Evolutionary conservation across 352 stramenopile species (phyloP).

Genomic region (Phytophthora fragariaefolia): DNA sequence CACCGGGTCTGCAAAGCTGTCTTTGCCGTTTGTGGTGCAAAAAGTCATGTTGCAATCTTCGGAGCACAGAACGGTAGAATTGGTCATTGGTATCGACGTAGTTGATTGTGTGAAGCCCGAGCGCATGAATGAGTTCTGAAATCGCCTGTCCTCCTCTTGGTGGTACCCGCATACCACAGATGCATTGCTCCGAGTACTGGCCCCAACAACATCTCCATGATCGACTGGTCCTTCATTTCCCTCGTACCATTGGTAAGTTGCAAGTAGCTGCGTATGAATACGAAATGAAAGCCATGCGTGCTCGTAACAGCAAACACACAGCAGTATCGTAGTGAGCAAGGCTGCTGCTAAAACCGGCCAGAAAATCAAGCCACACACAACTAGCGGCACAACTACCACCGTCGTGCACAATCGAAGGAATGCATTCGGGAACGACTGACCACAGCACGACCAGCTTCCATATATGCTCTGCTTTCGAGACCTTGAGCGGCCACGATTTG

Average conservation of each 20-base stretch:
- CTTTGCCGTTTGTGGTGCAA: conserved; percentile 38
- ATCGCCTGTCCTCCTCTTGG: conserved; percentile 33
- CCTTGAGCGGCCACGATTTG: conserved; percentile 22
- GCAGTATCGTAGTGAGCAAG: conserved; percentile 28
- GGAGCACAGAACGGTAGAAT: conserved; percentile 17
- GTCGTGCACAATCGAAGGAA: conserved; percentile 43
- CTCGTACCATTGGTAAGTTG: conserved; percentile 57
- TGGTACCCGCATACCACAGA: conserved; percentile 26
- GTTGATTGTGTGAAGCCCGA: conserved; percentile 45
- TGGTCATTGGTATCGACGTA: conserved; percentile 27
- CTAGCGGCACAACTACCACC: conserved; percentile 33
- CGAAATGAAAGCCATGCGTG: conserved; percentile 62
- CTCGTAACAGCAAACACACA: conserved; percentile 59
- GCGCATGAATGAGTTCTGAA: conserved; percentile 44
- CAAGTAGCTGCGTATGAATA: conserved; percentile 51
- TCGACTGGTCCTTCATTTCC: conserved; percentile 26
- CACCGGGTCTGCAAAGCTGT: conserved; percentile 44
- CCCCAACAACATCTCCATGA: conserved; percentile 12
- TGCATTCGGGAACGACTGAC: conserved; percentile 44
- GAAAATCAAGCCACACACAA: conserved; percentile 45
- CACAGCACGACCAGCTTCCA: conserved; percentile 47
- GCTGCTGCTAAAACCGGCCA: conserved; percentile 42
- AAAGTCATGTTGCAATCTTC: conserved; percentile 32
- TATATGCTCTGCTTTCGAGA: conserved; percentile 52
- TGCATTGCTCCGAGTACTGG: conserved; percentile 20